Conservation (phyloP, 192 early-diverging fungal species). For the Umbelopsis isabellina region DNA sequence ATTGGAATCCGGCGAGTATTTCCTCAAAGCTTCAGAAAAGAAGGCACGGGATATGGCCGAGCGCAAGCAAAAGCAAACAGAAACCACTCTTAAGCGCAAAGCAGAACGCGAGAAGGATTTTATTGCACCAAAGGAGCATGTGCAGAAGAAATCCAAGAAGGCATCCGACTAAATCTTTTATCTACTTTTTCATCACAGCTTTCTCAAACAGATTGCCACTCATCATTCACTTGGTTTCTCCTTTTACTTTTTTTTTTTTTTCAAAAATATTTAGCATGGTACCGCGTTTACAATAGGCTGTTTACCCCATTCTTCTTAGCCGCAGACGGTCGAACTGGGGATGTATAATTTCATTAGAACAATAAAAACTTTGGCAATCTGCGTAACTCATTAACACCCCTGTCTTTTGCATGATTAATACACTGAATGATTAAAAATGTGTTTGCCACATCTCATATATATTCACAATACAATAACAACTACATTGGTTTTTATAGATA, state of each 20-base stretch:
- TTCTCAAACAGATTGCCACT: neutral
- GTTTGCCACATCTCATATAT: too few species aligned
- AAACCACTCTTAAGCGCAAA: slow-evolving; percentile 67
- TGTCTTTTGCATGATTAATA: too few species aligned
- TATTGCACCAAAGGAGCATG: slow-evolving; percentile 75
- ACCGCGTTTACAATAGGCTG: neutral
- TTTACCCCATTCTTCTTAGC: neutral
- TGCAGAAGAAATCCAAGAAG: slow-evolving; percentile 39
- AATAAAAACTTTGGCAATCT: neutral
- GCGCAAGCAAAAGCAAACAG: slow-evolving; percentile 72
- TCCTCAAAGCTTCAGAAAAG: slow-evolving; percentile 77
- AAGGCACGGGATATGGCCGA: slow-evolving; percentile 64
- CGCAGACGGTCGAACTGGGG: slow-evolving; percentile 11
- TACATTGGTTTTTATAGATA: neutral
- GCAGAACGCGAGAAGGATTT: slow-evolving; percentile 80
- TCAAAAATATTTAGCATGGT: too few species aligned
- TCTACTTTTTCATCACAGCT: slow-evolving; percentile 4
- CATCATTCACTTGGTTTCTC: neutral
- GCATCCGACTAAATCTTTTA: slow-evolving; percentile 5
- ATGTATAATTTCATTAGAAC: slow-evolving; percentile 1
- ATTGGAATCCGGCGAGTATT: slow-evolving; percentile 97
- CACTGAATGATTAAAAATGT: too few species aligned
- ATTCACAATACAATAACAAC: too few species aligned
- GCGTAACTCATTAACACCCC: neutral
- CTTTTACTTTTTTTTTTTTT: neutral